A percentile compares a stretch with the other conserved stretches of the same genome.
These are phyloP conservation scores for Discostella stelligera DNA, from an alignment of 352 stramenopile genomes.

Conservation along the genomic window DNA sequence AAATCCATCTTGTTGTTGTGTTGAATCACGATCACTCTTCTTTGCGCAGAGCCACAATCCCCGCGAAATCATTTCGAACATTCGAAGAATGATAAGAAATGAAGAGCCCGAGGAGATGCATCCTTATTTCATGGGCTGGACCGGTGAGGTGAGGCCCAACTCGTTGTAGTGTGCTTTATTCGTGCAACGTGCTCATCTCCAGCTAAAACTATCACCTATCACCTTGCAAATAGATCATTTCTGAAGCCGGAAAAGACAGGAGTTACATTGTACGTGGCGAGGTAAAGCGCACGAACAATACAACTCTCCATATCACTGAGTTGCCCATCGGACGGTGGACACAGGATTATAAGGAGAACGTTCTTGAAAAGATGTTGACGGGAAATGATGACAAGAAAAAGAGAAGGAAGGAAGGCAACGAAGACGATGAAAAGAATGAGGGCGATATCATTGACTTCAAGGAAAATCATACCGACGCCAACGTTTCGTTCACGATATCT, in stretches of 20 bases:
- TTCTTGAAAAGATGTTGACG: slow-evolving; percentile 90
- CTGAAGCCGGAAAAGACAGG: slow-evolving; percentile 67
- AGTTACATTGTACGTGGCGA: slow-evolving; percentile 74
- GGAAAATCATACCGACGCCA: slow-evolving; percentile 95
- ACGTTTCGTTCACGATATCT: slow-evolving; percentile 86
- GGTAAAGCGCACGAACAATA: slow-evolving; percentile 87
- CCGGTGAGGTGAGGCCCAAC: slow-evolving; percentile 83
- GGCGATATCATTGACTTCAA: slow-evolving; percentile 87
- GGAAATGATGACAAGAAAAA: slow-evolving; percentile 76
- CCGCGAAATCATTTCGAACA: slow-evolving; percentile 93
- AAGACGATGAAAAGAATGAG: slow-evolving; percentile 25
- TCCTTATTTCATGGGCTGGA: slow-evolving; percentile 95
- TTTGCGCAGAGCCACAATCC: slow-evolving; percentile 91
- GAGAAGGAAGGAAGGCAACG: slow-evolving; percentile 19
- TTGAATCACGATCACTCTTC: background rate
- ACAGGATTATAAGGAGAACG: slow-evolving; percentile 96
- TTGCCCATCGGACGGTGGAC: slow-evolving; percentile 96
- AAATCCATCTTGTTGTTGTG: no score
- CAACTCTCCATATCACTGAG: slow-evolving; percentile 94
- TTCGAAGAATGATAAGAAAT: slow-evolving; percentile 84
- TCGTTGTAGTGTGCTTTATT: slow-evolving; percentile 7
- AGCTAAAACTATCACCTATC: slow-evolving; percentile 6
- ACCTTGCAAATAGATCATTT: slow-evolving; percentile 45
- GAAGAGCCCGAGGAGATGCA: slow-evolving; percentile 86
- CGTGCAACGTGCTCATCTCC: background rate